Evolutionary conservation across 2,329 filamentous ascomycete genomes (phyloP).

Genomic region (Colletotrichum sp.): DNA sequence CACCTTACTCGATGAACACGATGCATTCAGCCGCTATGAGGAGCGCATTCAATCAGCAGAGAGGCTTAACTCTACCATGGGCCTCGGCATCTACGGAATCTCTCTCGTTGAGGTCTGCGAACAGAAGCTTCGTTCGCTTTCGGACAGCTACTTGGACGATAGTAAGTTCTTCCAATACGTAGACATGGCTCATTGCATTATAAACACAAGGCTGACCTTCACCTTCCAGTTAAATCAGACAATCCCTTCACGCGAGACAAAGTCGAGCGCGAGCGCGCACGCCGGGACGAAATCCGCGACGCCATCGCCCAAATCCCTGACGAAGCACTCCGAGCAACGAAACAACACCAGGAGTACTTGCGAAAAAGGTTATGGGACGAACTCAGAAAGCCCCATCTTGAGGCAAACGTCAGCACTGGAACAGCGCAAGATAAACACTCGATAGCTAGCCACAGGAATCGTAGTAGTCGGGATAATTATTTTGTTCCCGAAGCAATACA

Average conservation of each 20-base stretch:
- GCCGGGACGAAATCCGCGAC: neutral
- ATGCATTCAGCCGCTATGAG: rapidly evolving
- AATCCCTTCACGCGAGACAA: neutral
- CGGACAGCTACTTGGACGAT: too few species aligned
- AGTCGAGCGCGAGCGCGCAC: neutral
- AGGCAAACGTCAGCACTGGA: neutral
- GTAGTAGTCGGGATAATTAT: too few species aligned
- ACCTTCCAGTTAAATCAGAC: neutral
- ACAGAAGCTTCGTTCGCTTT: too few species aligned
- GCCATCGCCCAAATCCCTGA: rapidly evolving
- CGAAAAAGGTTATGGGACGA: neutral
- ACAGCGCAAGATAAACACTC: too few species aligned
- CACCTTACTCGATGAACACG: rapidly evolving
- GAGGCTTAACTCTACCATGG: too few species aligned
- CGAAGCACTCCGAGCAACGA: neutral
- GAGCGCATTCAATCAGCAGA: neutral
- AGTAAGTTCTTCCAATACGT: too few species aligned
- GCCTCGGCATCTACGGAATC: too few species aligned
- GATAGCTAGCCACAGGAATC: too few species aligned
- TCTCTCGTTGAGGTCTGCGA: too few species aligned
- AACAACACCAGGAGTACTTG: neutral
- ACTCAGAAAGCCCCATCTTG: neutral
- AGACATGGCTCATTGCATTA: too few species aligned
- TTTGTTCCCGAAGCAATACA: rapidly evolving
- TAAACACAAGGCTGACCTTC: too few species aligned